phyloP scores from a whole-genome alignment of 2,329 filamentous ascomycete genomes.

The Alternaria novae-zelandiae region DNA sequence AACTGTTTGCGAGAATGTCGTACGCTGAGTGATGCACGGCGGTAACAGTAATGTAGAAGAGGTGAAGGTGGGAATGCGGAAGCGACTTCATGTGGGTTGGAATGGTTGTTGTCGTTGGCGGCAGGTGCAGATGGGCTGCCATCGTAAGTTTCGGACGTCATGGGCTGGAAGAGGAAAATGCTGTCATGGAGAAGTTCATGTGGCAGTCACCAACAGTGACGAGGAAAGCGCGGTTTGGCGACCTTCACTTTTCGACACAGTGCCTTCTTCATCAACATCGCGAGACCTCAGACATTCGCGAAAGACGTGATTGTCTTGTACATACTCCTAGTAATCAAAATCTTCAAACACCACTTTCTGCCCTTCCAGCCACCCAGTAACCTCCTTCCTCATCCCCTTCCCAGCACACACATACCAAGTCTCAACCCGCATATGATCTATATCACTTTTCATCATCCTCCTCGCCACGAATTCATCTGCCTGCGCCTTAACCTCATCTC shows the following conservation, averaged over 20 bases:
- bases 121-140: neutral
- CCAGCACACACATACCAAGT: constrained; percentile 68
- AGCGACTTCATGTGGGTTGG: neutral
- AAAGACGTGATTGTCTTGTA: neutral
- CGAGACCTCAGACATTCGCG: neutral
- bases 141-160: neutral
- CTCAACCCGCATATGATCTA: constrained; percentile 40
- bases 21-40: constrained; percentile 19
- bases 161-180: neutral
- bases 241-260: neutral
- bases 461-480: constrained; percentile 52
- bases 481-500: constrained; percentile 39
- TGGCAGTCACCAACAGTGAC: neutral
- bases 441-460: constrained; percentile 57
- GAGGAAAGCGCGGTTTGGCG: neutral
- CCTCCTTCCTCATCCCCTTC: constrained; percentile 54
- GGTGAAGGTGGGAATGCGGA: neutral
- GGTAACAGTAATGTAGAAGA: constrained; percentile 18
- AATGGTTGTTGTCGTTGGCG: neutral
- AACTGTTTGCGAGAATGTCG: constrained; percentile 20
- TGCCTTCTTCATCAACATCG: neutral
- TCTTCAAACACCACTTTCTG: constrained; percentile 58
- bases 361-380: constrained; percentile 58
- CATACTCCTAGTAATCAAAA: too few relatives aligned
- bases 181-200: neutral